Conservation (phyloP, 2,329 filamentous ascomycete genomes). For the Calonectria hongkongensis region DNA sequence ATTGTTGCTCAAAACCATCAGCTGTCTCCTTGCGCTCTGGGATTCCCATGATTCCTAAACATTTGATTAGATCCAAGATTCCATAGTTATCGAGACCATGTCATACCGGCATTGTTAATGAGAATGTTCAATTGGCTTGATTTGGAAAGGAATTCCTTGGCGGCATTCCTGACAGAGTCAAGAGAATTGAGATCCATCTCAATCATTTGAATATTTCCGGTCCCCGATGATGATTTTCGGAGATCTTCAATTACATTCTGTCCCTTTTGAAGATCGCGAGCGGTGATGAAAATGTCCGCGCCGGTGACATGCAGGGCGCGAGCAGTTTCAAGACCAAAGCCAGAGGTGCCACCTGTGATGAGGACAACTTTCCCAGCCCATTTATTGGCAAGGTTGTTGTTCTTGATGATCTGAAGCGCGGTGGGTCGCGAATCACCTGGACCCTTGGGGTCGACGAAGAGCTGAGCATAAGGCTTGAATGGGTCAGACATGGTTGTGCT, state of each 20-base stretch:
- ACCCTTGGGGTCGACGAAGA: conserved; percentile 47
- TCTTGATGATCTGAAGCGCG: conserved; percentile 59
- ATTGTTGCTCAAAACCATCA: conserved; percentile 70
- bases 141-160: conserved; percentile 44
- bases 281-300: conserved; percentile 65
- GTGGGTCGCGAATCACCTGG: conserved; percentile 62
- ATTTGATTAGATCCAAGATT: neutral
- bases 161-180: conserved; percentile 55
- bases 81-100: neutral
- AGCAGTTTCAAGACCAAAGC: conserved; percentile 66
- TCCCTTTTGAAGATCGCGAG: conserved; percentile 59
- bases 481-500: conserved; percentile 25
- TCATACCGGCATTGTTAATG: conserved; percentile 65
- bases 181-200: conserved; percentile 57
- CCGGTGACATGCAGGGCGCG: conserved; percentile 65
- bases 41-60: conserved; percentile 61
- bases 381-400: conserved; percentile 56
- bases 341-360: conserved; percentile 65
- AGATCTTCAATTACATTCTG: conserved; percentile 50
- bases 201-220: conserved; percentile 58
- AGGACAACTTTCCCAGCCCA: conserved; percentile 60
- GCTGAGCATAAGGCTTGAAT: conserved; percentile 39
- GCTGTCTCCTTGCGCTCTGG: conserved; percentile 57
- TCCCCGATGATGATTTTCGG: conserved; percentile 35
- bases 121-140: conserved; percentile 55